Conservation (phyloP, 345 rosid genomes). For the Linum lewisii region DNA sequence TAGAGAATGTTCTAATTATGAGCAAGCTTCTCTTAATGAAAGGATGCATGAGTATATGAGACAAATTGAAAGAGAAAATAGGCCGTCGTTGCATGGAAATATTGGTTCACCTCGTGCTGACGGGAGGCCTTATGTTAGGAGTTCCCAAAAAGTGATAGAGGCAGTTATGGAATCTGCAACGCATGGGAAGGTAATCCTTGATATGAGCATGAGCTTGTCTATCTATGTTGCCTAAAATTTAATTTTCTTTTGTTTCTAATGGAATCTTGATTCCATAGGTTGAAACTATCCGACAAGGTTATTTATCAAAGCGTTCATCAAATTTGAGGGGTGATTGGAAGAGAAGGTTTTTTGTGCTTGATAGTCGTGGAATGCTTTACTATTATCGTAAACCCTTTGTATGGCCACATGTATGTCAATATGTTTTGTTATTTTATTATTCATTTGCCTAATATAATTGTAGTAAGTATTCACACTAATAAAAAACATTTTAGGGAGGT, state of each 20-base stretch:
- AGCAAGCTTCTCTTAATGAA: slow-evolving; percentile 87
- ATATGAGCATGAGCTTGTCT: too few species aligned
- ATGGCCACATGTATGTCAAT: background rate
- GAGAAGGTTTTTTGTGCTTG: slow-evolving; percentile 97
- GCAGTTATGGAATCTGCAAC: slow-evolving; percentile 98
- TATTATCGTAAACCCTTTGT: slow-evolving; percentile 83
- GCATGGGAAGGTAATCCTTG: slow-evolving; percentile 69
- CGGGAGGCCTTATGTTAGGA: slow-evolving; percentile 88
- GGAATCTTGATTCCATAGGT: slow-evolving; percentile 41
- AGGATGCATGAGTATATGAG: slow-evolving; percentile 96
- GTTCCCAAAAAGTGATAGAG: slow-evolving; percentile 98
- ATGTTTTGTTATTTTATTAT: background rate
- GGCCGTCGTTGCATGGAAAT: slow-evolving; percentile 69
- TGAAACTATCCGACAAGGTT: slow-evolving; percentile 96
- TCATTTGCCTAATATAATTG: background rate
- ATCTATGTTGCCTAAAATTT: too few species aligned
- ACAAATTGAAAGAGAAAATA: slow-evolving; percentile 93
- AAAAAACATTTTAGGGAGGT: slow-evolving; percentile 47
- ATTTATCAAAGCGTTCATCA: slow-evolving; percentile 94
- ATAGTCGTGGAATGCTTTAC: slow-evolving; percentile 97
- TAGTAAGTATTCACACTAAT: background rate
- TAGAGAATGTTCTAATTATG: slow-evolving; percentile 91
- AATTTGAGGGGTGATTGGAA: slow-evolving; percentile 99
- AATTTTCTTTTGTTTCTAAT: too few species aligned
- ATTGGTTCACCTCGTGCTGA: slow-evolving; percentile 96